Evolutionary conservation across 2,329 filamentous ascomycete species (phyloP).

Genomic region (Diaporthe humulicola): DNA sequence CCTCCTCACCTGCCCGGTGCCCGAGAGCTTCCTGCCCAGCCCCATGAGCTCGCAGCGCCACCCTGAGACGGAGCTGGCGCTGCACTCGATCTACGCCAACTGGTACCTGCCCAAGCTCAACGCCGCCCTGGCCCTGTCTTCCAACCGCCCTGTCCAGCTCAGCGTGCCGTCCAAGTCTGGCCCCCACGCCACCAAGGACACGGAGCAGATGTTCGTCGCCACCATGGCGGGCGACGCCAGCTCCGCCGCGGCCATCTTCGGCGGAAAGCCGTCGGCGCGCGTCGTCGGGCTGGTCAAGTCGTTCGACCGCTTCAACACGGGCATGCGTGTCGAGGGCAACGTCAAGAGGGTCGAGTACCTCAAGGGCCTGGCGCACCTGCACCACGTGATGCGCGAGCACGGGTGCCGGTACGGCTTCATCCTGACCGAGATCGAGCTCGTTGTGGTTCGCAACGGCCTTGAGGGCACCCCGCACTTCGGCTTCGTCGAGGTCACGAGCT

Average conservation of each 20-base stretch:
- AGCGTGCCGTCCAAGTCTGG: slow-evolving; percentile 55
- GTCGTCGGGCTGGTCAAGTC: slow-evolving; percentile 82
- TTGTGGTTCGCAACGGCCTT: slow-evolving; percentile 86
- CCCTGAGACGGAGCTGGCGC: slow-evolving; percentile 82
- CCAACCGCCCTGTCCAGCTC: slow-evolving; percentile 72
- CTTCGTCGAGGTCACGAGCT: slow-evolving; percentile 80
- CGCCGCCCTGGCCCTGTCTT: slow-evolving; percentile 82
- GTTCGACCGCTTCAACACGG: slow-evolving; percentile 95
- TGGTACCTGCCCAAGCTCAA: slow-evolving; percentile 92
- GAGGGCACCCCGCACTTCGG: slow-evolving; percentile 85
- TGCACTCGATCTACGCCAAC: slow-evolving; percentile 80
- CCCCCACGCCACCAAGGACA: slow-evolving; percentile 52
- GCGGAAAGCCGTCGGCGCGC: slow-evolving; percentile 60
- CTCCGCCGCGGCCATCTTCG: slow-evolving; percentile 67
- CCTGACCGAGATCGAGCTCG: slow-evolving; percentile 94
- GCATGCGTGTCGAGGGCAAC: slow-evolving; percentile 88
- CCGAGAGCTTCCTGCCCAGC: slow-evolving; percentile 70
- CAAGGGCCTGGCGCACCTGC: slow-evolving; percentile 85
- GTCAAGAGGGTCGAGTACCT: slow-evolving; percentile 92
- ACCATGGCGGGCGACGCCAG: slow-evolving; percentile 69
- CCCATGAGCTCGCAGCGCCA: slow-evolving; percentile 71
- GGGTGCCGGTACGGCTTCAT: slow-evolving; percentile 96
- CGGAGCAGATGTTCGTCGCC: slow-evolving; percentile 70
- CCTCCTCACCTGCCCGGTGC: slow-evolving; percentile 79
- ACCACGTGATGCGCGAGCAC: slow-evolving; percentile 94